These are phyloP conservation scores for Metrosideros polymorpha DNA, from an alignment of 441 rosid species.

Conservation along the genomic window DNA sequence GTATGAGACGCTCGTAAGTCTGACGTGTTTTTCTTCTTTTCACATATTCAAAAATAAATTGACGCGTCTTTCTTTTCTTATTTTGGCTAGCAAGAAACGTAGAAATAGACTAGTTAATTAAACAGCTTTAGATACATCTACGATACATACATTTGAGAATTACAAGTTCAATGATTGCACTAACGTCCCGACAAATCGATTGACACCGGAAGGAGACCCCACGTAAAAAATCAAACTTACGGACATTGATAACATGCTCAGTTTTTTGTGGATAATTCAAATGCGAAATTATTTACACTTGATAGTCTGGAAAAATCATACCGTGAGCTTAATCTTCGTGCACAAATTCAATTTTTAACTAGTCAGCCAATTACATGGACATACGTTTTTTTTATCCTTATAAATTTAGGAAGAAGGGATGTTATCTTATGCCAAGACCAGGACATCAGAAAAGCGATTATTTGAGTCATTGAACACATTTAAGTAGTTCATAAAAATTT, in stretches of 20 bases:
- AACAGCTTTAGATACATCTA: neutral
- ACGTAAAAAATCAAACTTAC: neutral
- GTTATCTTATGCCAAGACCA: neutral
- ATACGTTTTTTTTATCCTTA: neutral
- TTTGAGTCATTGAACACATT: neutral
- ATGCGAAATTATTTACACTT: neutral
- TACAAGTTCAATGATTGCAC: neutral
- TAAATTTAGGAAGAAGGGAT: too few species aligned
- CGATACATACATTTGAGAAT: neutral
- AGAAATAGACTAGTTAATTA: neutral
- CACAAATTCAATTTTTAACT: neutral
- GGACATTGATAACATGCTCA: neutral
- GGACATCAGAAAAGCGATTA: neutral
- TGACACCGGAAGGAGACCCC: neutral
- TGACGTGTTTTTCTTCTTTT: too few species aligned
- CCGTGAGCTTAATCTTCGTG: neutral
- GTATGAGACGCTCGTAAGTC: too few species aligned
- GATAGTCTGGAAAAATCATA: accelerated
- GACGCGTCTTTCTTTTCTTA: too few species aligned
- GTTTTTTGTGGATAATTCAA: neutral
- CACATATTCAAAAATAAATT: too few species aligned
- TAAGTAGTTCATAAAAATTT: neutral
- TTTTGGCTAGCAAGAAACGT: too few species aligned
- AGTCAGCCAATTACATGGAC: neutral
- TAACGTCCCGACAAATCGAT: neutral